Base-by-base conservation (phyloP, 2,329 filamentous ascomycete genomes). In the Ascocoryne sarcoides region DNA sequence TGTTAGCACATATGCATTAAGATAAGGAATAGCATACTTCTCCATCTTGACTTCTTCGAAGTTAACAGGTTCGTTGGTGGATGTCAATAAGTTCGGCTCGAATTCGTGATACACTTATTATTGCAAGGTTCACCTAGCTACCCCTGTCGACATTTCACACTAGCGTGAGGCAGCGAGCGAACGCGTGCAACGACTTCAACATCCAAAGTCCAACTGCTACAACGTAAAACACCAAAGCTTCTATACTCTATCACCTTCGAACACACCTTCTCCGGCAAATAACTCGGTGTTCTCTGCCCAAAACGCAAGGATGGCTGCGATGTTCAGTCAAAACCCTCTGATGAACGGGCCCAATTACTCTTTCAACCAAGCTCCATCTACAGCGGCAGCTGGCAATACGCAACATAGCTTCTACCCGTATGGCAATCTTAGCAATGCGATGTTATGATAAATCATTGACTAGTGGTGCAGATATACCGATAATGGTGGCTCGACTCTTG, bases 401-500 rank as follows among this genome's bases (percentile, higher is more conserved):
- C 68, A 92, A 69, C 89, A 93, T 67, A 78, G 80, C 55, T 95
- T 95, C 69, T 89, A 95, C 67, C 89, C 90, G 89, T 95, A 76
- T 59, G 84, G 53, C 36, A 29, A 31, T 15, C 26, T 32, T 39
- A 20, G n/a, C 18, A 20, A 19, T 5, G 17, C 8, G 7, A 20
- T 14, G 9, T 5, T 5, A 7, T 17, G 17, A 35, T 10, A 19
- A 5, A 7, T 19, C 8, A n/a, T n/a, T 35, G 5, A 35, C 15
- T 20, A 9, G 16, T 18, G 15, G n/a, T 12, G 15, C 54, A 92
- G 85, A 55, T 98, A 98, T 68, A 93, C 92, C 52, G 90, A 98
- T 71, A 98, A 98, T 63, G 92, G 92, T 55, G 92, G 92, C 54
- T 94, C 88, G 45, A 96, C 92, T 40, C 78, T 98, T 42, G 92